Base-by-base conservation (phyloP, 2,329 filamentous ascomycete species). In the Botrytis galanthina region DNA sequence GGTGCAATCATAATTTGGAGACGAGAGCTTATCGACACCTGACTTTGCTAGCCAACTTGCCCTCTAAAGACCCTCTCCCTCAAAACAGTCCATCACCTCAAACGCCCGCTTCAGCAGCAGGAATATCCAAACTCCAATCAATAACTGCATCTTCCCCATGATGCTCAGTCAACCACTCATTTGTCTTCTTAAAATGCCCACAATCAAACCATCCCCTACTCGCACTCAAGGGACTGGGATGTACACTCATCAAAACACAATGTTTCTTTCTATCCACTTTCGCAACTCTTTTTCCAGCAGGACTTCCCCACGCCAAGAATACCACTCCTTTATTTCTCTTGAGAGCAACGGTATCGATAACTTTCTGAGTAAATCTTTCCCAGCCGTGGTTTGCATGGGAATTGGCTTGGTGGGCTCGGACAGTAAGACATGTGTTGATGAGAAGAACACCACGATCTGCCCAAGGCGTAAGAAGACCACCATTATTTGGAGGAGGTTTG, bases 341-440 rank as follows among this genome's bases (percentile, higher is more conserved):
- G 80, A 91, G 89, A 0, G 92, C 92, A 2, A 98, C 93, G 0
- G 93, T 87, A 77, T 98, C 94, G 76, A 99, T 97, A 60, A 96
- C 92, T 76, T 90, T 93, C 81, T 98, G 95, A 32, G 95, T 99
- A 81, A 99, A 93, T 62, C 87, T 87, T 83, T 99, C 96, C 96
- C 96, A 99, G 26, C 96, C 96, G 76, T 91, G 91, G 79, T 92
- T 92, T 4, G 92, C 86, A 82, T 99, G 96, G 42, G 90, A 93
- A 81, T 96, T 95, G 64, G 96, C 91, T 78, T 97, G 90, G 81
- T 97, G 93, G 0, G 93, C 93, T 37, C 94, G 92, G 29, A 99
- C 96, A 0, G 96, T 99, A 72, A 99, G 86, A 82, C 94, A 97
- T 0, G 96, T 97, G 82, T 99, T 99, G 77, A 99, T 88, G 84